Conservation (phyloP, 352 stramenopile species). For the Pythium biforme region DNA sequence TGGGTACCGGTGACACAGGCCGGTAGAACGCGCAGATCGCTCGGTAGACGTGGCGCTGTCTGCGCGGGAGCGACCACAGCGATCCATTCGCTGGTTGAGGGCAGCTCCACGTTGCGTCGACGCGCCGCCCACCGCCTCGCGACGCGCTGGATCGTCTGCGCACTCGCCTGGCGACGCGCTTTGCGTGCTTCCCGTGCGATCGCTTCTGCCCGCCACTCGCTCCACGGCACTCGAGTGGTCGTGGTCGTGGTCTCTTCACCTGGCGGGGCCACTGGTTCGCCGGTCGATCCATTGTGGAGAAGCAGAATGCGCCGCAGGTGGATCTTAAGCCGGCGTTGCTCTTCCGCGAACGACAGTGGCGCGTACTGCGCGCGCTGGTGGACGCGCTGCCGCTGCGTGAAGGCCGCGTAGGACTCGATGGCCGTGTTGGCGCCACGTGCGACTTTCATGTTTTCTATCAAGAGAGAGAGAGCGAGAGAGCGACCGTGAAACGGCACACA, state of each 20-base stretch:
- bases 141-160: conserved; percentile 1
- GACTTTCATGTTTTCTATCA: neutral
- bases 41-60: too few species aligned
- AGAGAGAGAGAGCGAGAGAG: too few species aligned
- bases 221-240: neutral
- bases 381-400: neutral
- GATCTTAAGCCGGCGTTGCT: conserved; percentile 28
- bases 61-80: neutral
- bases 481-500: neutral
- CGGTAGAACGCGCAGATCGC: too few species aligned
- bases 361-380: conserved; percentile 4
- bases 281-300: neutral
- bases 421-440: neutral
- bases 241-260: too few species aligned
- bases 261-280: too few species aligned
- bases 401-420: neutral
- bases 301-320: conserved; percentile 22
- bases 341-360: conserved; percentile 13
- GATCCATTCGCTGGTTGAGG: conserved; percentile 15
- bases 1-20: neutral
- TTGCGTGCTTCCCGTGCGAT: conserved; percentile 4
- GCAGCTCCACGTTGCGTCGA: conserved; percentile 7
- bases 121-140: neutral
- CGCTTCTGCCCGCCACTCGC: conserved; percentile 10
- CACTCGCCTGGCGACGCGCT: conserved; percentile 7